Evolutionary conservation across 1,284 basidiomycete genomes (phyloP).

Genomic region (Moesziomyces antarcticus): DNA sequence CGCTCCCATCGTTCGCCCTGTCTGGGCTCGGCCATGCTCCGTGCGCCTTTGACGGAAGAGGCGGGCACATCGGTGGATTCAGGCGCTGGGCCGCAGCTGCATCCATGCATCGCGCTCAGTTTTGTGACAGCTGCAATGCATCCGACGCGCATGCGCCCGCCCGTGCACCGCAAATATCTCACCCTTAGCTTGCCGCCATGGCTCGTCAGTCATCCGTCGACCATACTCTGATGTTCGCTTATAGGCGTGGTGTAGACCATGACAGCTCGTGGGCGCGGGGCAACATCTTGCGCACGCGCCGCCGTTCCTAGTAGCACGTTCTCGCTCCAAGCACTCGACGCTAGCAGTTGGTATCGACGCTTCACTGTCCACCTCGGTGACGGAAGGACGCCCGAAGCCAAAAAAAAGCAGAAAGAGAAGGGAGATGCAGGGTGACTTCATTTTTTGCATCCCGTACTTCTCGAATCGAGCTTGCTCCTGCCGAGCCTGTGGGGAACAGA

Average conservation of each 20-base stretch:
- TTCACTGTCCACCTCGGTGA: neutral
- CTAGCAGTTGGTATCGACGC: no score
- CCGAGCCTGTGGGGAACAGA: neutral
- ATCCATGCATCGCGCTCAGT: neutral
- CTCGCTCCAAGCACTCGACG: no score
- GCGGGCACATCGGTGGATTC: no score
- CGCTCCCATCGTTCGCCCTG: neutral
- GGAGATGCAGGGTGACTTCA: slow-evolving; percentile 16
- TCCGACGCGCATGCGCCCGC: neutral
- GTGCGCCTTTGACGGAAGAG: neutral
- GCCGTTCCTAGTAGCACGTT: no score
- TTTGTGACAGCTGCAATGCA: neutral
- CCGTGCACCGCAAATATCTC: neutral
- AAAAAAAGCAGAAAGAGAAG: neutral
- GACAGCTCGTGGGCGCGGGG: neutral
- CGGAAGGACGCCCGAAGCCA: slow-evolving; percentile 2
- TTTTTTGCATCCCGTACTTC: neutral
- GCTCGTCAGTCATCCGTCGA: neutral
- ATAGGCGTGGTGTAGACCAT: neutral
- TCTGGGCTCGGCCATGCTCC: neutral
- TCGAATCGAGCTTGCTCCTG: neutral
- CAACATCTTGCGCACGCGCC: no score
- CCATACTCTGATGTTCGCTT: no score
- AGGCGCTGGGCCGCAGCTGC: neutral
- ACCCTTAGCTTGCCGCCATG: neutral